Base-by-base conservation (phyloP, 108 stramenopile species). In the Hondaea fermentalgiana region DNA sequence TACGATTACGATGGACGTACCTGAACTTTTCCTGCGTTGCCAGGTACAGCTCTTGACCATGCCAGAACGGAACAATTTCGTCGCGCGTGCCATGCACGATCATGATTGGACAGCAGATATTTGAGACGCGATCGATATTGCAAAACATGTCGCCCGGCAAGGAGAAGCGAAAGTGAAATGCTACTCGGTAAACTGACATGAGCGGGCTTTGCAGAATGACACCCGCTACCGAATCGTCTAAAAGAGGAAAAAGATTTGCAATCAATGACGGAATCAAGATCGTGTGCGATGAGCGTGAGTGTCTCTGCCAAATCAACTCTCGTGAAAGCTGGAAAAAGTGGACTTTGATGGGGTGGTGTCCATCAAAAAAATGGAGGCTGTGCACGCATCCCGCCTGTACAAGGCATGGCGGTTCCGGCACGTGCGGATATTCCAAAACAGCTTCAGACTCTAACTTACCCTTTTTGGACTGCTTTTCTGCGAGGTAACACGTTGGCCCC, bases 21-120 rank as follows among this genome's bases (percentile, higher is more conserved):
- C 97, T 89, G 97, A 97, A 98, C 35, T 92, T 91, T 87, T 96
- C 95, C 17, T 88, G 95, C 71, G 97, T 90, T 17, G 95, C 95
- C 72, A 98, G 72, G 88, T 97, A 99, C 10, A 99, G 89, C 17
- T 98, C 96, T 91, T 98, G 94, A 8, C 97, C 97, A 87, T 97
- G 97, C 95, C 96, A 96, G 91, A 97, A 97, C 2, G 97, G 97
- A 17, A 97, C 97, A 12, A 97, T 96, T 91, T 97, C 97, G 91
- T 97, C 97, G 83, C 96, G 96, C 72, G 97, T 97, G 51, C 97
- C 97, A 87, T 97, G 97, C 43, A 97, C 91, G 72, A 97, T 96
- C 87, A 97, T 98, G 25, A 98, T 94, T 17, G 98, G 98, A 92
- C 97, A 96, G 45, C 91, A 87, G 53, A 96, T 95, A 44, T 88